Conservation (phyloP, 2,329 filamentous ascomycete genomes). For the Pseudocercospora fuligena region DNA sequence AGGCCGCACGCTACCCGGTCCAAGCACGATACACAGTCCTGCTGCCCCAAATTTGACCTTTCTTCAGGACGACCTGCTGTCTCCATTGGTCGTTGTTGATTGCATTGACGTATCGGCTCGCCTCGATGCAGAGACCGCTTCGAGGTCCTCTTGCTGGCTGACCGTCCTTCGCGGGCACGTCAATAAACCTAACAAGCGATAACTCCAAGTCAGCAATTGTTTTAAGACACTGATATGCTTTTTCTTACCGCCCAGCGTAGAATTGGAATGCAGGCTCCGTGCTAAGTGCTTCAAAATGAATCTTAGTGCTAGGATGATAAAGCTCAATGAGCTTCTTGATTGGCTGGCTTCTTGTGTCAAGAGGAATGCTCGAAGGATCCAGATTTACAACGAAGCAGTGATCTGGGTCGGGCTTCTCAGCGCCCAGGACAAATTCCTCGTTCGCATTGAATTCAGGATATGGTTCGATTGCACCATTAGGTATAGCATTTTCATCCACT, state of each 20-base stretch:
- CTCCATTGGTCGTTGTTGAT: constrained; percentile 81
- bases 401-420: constrained; percentile 76
- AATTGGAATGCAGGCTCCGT: constrained; percentile 98
- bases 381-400: constrained; percentile 84
- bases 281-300: constrained; percentile 85
- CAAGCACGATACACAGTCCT: constrained; percentile 84
- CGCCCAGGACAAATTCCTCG: constrained; percentile 73
- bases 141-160: constrained; percentile 68
- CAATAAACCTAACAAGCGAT: constrained; percentile 59
- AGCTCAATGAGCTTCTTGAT: constrained; percentile 72
- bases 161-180: constrained; percentile 68
- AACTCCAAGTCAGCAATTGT: not conserved
- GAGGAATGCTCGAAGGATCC: constrained; percentile 57
- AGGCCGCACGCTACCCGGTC: constrained; percentile 57
- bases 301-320: constrained; percentile 71
- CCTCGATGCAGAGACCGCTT: constrained; percentile 89
- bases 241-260: constrained; percentile 74
- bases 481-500: constrained; percentile 74
- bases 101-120: constrained; percentile 87
- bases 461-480: constrained; percentile 67
- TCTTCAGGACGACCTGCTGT: constrained; percentile 77
- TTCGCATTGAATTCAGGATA: constrained; percentile 70
- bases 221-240: not conserved
- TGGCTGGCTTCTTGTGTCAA: constrained; percentile 60
- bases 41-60: constrained; percentile 80